These are phyloP conservation scores for Malus orientalis DNA, from an alignment of 306 rosid species.

Conservation along the genomic window DNA sequence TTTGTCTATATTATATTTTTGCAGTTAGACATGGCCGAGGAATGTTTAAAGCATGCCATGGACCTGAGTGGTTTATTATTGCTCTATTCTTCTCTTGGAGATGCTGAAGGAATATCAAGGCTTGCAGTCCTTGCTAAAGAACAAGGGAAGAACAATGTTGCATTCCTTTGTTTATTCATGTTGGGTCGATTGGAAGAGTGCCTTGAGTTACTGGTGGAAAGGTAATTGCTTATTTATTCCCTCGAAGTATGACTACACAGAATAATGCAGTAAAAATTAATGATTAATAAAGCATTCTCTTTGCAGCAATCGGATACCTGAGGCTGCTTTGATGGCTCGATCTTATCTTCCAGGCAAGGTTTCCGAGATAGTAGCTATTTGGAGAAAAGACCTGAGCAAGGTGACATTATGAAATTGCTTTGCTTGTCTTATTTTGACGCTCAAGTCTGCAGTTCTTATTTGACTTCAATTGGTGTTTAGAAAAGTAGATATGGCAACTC, in stretches of 20 bases:
- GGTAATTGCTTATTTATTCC: slow-evolving; percentile 39
- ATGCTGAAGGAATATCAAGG: slow-evolving; percentile 79
- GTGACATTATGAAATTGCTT: slow-evolving; percentile 25
- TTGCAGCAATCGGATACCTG: slow-evolving; percentile 94
- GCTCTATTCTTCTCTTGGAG: slow-evolving; percentile 98
- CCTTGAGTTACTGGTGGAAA: slow-evolving; percentile 87
- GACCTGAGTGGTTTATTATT: slow-evolving; percentile 95
- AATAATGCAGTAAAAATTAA: slow-evolving; percentile 1
- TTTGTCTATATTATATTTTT: slow-evolving; percentile 15
- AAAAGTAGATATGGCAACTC: neutral
- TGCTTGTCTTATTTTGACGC: neutral
- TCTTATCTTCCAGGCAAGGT: slow-evolving; percentile 99
- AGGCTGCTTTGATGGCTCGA: slow-evolving; percentile 98
- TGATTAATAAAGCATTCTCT: slow-evolving; percentile 12
- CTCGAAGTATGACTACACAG: neutral
- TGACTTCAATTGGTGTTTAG: neutral
- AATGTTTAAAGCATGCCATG: slow-evolving; percentile 80
- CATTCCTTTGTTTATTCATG: slow-evolving; percentile 89
- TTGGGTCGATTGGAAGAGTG: slow-evolving; percentile 97
- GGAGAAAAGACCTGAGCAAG: slow-evolving; percentile 94
- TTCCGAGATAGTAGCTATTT: slow-evolving; percentile 86
- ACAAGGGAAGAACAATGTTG: slow-evolving; percentile 98
- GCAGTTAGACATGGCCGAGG: slow-evolving; percentile 99
- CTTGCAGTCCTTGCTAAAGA: slow-evolving; percentile 92
- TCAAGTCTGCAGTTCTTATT: neutral